A percentile compares a stretch with the other conserved stretches of the same genome.
Conservation (phyloP, 2,329 filamentous ascomycete species). For the Ceratocystis colombiana region DNA sequence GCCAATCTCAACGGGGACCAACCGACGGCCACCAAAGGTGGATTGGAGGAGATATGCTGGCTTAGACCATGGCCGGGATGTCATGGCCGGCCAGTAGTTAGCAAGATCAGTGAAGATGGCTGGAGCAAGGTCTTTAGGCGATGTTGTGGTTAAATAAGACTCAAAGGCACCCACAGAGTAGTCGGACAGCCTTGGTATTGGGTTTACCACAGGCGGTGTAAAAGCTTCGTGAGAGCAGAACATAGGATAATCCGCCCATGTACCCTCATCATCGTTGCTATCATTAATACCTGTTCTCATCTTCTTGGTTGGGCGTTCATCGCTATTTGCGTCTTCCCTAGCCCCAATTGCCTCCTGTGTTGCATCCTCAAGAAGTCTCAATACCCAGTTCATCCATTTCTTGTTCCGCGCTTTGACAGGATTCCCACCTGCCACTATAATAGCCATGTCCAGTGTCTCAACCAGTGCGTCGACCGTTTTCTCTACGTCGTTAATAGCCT, state of each 20-base stretch:
- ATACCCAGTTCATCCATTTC: conserved; percentile 22
- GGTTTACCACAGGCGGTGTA: conserved; percentile 36
- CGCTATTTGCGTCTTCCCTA: not conserved
- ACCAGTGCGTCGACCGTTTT: conserved; percentile 47
- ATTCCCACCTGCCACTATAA: conserved; percentile 46
- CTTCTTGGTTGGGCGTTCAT: conserved; percentile 24
- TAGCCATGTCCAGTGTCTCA: conserved; percentile 58
- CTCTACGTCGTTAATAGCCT: conserved; percentile 18
- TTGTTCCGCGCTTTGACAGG: conserved; percentile 27
- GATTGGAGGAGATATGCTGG: conserved; percentile 61
- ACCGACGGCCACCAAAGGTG: conserved; percentile 65
- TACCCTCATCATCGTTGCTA: not conserved
- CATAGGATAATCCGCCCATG: conserved; percentile 12
- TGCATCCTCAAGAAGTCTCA: conserved; percentile 23
- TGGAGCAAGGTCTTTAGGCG: conserved; percentile 39
- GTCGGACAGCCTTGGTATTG: conserved; percentile 36
- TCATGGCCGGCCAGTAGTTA: conserved; percentile 67
- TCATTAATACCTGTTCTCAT: conserved; percentile 10
- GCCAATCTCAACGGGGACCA: conserved; percentile 80
- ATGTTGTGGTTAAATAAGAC: conserved; percentile 42
- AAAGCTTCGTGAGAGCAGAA: conserved; percentile 30
- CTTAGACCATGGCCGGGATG: conserved; percentile 57
- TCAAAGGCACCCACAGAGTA: conserved; percentile 53
- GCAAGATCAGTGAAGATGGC: conserved; percentile 59
- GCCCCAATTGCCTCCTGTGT: not conserved